A percentile compares a stretch with the other conserved stretches of the same genome.
Evolutionary conservation across 768 basidiomycete species (phyloP).

Genomic region (Rossbeevera mucosa): DNA sequence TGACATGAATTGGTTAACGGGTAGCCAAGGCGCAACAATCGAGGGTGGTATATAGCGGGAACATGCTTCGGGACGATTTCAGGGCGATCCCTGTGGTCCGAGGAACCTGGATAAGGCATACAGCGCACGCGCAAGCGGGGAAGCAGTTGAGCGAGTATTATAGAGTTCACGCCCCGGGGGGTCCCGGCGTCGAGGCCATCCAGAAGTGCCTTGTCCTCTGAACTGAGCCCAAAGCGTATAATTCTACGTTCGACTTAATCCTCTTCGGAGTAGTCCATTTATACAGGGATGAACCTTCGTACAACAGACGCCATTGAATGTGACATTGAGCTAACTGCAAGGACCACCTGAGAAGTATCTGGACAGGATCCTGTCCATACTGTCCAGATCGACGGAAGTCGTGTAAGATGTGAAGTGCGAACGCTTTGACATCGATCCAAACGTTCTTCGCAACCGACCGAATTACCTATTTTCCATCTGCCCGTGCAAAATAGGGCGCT

Average conservation of each 20-base stretch:
- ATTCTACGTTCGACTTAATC: constrained; percentile 65
- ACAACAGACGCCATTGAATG: neutral
- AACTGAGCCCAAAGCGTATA: constrained; percentile 68
- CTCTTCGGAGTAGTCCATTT: constrained; percentile 71
- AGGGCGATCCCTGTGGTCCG: too few species aligned
- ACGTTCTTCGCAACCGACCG: constrained; percentile 58
- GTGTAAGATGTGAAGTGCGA: constrained; percentile 4
- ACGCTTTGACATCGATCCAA: constrained; percentile 8
- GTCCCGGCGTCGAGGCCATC: constrained; percentile 70
- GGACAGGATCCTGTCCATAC: constrained; percentile 62
- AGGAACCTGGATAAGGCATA: too few species aligned
- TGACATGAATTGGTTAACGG: too few species aligned
- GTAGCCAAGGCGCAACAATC: too few species aligned
- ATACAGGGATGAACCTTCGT: constrained; percentile 71
- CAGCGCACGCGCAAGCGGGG: too few species aligned
- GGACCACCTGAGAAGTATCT: constrained; percentile 87
- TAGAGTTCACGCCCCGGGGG: too few species aligned
- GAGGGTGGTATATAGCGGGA: too few species aligned
- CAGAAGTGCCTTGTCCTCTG: constrained; percentile 60
- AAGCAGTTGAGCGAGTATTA: too few species aligned
- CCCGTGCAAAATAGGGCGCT: constrained; percentile 71
- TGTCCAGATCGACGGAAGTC: constrained; percentile 21
- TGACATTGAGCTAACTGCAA: too few species aligned
- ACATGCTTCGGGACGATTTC: too few species aligned
- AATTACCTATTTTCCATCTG: constrained; percentile 49